These are phyloP conservation scores for Pythium chondricola DNA, from an alignment of 352 stramenopile genomes.

Conservation along the genomic window DNA sequence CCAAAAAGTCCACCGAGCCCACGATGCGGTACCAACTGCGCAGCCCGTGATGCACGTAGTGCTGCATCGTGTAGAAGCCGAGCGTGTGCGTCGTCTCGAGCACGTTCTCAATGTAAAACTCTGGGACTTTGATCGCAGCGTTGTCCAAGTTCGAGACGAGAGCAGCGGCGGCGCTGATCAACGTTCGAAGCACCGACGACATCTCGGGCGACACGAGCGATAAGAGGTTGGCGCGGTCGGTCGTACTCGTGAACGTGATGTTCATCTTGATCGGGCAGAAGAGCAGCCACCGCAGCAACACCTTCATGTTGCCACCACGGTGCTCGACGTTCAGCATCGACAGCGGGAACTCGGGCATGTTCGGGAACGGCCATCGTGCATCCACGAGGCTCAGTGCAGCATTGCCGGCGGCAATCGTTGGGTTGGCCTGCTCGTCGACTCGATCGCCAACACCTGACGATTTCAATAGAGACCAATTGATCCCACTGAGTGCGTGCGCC, in stretches of 20 bases:
- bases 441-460: conserved; percentile 14
- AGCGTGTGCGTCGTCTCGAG: conserved; percentile 83
- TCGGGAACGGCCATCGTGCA: conserved; percentile 16
- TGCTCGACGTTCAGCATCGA: conserved; percentile 19
- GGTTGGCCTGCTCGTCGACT: conserved; percentile 25
- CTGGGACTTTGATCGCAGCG: conserved; percentile 81
- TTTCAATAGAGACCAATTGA: conserved; percentile 44
- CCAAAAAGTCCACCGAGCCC: conserved; percentile 86
- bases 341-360: conserved; percentile 15
- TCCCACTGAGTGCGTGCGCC: conserved; percentile 65
- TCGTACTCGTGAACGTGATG: conserved; percentile 83
- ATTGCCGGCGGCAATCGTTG: conserved; percentile 22
- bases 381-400: conserved; percentile 22
- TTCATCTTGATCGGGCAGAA: conserved; percentile 84
- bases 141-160: conserved; percentile 84
- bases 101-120: conserved; percentile 88
- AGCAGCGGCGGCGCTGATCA: conserved; percentile 74
- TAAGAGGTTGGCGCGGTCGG: conserved; percentile 73
- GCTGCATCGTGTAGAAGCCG: conserved; percentile 81
- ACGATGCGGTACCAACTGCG: conserved; percentile 87
- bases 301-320: conserved; percentile 56
- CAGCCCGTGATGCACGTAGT: conserved; percentile 80
- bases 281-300: conserved; percentile 71
- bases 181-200: conserved; percentile 66
- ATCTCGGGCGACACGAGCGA: conserved; percentile 79